These are phyloP conservation scores for Carex scoparia DNA, from an alignment of 176 grass and related monocot genomes.

Conservation along the genomic window DNA sequence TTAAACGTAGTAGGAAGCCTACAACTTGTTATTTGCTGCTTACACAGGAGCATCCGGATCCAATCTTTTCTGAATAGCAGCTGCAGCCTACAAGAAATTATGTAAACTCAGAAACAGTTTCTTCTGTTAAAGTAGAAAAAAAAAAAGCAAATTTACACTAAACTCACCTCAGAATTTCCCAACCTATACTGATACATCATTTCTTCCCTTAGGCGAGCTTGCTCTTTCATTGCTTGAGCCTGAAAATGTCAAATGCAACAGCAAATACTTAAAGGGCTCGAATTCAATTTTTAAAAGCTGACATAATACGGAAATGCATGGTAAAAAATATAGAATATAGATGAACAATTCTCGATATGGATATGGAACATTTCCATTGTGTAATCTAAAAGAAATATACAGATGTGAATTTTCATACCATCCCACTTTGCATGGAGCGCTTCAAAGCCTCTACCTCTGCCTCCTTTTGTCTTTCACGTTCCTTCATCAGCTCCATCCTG, in stretches of 20 bases:
- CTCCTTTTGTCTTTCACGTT: conserved; percentile 85
- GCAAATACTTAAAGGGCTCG: background rate
- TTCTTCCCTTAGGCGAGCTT: conserved; percentile 85
- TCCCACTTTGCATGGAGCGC: conserved; percentile 89
- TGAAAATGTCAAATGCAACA: conserved; percentile 27
- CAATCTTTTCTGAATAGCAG: conserved; percentile 90
- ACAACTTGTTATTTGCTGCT: background rate
- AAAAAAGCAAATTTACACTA: background rate
- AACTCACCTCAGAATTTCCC: conserved; percentile 75
- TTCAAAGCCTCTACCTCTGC: conserved; percentile 82
- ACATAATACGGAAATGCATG: background rate
- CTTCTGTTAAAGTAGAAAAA: background rate
- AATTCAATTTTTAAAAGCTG: background rate
- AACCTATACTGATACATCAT: conserved; percentile 93
- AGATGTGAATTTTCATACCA: conserved; percentile 41
- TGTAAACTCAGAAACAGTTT: background rate
- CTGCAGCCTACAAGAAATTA: conserved; percentile 59
- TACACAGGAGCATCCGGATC: conserved; percentile 87
- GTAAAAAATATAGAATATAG: background rate
- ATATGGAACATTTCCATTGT: background rate
- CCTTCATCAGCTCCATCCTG: conserved; percentile 79
- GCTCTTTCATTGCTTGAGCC: conserved; percentile 99
- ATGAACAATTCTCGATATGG: background rate
- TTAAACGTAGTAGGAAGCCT: background rate
- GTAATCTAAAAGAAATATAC: background rate